A percentile compares a stretch with the other conserved stretches of the same genome.
Evolutionary conservation across 139 green algal species (phyloP).

Genomic region (Coelastrella sp.): DNA sequence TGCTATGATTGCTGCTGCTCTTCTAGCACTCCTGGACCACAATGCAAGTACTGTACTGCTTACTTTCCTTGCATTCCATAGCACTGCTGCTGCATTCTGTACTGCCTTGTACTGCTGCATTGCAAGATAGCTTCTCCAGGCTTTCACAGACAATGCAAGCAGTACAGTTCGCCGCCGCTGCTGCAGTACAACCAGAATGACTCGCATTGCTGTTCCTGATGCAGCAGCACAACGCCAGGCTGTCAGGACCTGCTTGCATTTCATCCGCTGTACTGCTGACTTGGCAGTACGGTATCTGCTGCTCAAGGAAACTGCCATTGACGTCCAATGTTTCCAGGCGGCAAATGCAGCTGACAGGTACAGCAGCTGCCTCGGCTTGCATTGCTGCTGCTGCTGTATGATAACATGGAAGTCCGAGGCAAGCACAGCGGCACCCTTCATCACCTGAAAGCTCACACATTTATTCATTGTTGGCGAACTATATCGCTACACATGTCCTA

Average conservation of each 20-base stretch:
- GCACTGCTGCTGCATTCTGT: neutral
- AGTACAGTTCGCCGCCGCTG: neutral
- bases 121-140: neutral
- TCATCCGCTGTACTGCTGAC: neutral
- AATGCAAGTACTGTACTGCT: neutral
- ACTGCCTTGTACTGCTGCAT: neutral
- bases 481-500: neutral
- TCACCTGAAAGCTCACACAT: neutral
- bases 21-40: neutral
- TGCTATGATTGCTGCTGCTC: neutral
- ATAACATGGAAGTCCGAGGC: conserved; percentile 15
- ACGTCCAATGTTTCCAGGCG: neutral
- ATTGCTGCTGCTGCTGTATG: conserved; percentile 19
- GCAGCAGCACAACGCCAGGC: conserved; percentile 8
- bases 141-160: neutral
- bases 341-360: conserved; percentile 12
- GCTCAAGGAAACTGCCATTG: neutral
- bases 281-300: neutral
- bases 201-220: neutral
- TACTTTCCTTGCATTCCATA: neutral
- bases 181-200: conserved; percentile 1
- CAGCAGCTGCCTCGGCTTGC: neutral
- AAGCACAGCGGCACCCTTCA: neutral
- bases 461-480: too few species aligned
- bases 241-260: neutral